Evolutionary conservation across 2,329 filamentous ascomycete species (phyloP).

Genomic region (Sclerotinia minor): DNA sequence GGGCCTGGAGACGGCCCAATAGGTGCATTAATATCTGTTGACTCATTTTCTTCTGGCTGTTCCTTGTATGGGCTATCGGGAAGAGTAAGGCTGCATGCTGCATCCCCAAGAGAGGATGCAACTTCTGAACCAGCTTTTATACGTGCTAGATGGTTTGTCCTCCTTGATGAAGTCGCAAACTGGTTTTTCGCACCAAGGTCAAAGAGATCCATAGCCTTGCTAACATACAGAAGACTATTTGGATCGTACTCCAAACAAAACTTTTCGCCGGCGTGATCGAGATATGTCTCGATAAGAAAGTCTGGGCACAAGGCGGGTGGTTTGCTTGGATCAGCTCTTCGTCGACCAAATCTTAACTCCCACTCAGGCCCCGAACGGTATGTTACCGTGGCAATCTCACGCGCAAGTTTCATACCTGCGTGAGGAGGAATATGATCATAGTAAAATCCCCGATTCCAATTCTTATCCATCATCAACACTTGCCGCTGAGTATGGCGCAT

Average conservation of each 20-base stretch:
- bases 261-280: conserved; percentile 97
- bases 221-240: conserved; percentile 93
- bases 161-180: conserved; percentile 58
- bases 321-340: conserved; percentile 80
- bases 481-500: conserved; percentile 98
- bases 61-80: conserved; percentile 86
- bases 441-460: conserved; percentile 95
- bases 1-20: conserved; percentile 52
- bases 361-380: conserved; percentile 96
- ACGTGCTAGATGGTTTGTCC: conserved; percentile 59
- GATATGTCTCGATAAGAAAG: conserved; percentile 96
- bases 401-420: conserved; percentile 94
- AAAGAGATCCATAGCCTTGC: conserved; percentile 98
- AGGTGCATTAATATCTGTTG: conserved; percentile 41
- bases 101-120: conserved; percentile 37
- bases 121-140: conserved; percentile 48
- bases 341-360: conserved; percentile 89
- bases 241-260: conserved; percentile 96
- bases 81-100: conserved; percentile 75
- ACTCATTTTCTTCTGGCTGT: conserved; percentile 56
- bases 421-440: conserved; percentile 87
- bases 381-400: conserved; percentile 96
- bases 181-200: conserved; percentile 78
- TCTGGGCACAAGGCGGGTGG: conserved; percentile 94
- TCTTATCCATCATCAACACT: conserved; percentile 98